Evolutionary conservation across 805 yeast species (phyloP), one percentile per base, ranked within the genome.

Genomic region (Ogataea kodamae): DNA sequence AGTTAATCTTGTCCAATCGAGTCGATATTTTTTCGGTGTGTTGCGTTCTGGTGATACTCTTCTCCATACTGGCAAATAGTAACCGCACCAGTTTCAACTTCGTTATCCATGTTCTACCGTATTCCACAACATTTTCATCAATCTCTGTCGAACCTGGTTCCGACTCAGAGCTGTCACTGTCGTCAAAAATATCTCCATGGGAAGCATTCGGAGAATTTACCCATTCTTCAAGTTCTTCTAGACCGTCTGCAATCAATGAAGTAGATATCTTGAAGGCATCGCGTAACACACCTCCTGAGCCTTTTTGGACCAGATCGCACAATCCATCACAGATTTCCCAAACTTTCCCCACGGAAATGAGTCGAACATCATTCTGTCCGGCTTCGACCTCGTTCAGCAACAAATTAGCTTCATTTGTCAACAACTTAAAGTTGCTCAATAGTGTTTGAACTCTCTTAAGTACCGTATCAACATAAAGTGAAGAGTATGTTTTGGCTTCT

Each of bases 141-240:
- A 55, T 54, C 5, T 41, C 46, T 9, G 36, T 44, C 2, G 58
- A 61, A 10, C 48, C 56, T 3, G 52, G 61, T 1, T 38, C 39
- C 4, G 21, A 18, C 21, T 50, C 61, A 3, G 32, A 22, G n/a
- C n/a, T n/a, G 28, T 26, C 29, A 22, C 48, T 49, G n/a, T 51
- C 48, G 0, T 42, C 49, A 49, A 74, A 76, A 1, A 78, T 78
- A 55, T 75, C 77, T 7, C 63, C 70, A 28, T 67, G 72, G 25
- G 54, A 64, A 22, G 62, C 49, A 9, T 61, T 61, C 0, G 89
- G 90, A 42, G 78, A 68, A 38, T 75, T 74, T 3, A 78, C 50
- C 85, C 90, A 84, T 38, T 75, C 85, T 13, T 65, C 74, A 31
- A 81, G 68, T 48, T 85, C 94, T 7, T 68, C 72, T n/a, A 72